A percentile compares a stretch with the other conserved stretches of the same genome.
phyloP scores from a whole-genome alignment of 2,329 filamentous ascomycete genomes.

The Penicillium sp. region DNA sequence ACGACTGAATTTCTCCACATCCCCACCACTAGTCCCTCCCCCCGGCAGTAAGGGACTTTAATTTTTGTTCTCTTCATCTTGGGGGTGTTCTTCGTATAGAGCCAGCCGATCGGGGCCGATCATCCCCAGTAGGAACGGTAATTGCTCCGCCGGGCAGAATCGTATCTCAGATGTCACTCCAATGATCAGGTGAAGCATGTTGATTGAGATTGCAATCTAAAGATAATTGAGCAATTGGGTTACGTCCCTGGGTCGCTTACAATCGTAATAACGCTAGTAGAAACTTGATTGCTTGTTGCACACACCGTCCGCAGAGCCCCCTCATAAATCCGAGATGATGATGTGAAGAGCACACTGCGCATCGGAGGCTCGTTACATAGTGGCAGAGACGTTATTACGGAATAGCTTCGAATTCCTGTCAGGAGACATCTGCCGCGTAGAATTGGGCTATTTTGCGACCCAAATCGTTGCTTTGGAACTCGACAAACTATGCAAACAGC shows the following conservation, averaged over 20 bases:
- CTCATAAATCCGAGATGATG: no score
- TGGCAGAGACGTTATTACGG: no score
- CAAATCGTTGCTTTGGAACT: no score
- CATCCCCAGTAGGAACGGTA: background rate
- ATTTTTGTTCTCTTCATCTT: background rate
- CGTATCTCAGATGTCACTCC: background rate
- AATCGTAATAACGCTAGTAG: background rate
- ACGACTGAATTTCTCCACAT: background rate
- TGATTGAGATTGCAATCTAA: background rate
- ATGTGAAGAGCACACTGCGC: no score
- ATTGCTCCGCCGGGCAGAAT: background rate
- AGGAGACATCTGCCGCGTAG: no score
- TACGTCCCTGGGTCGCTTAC: background rate
- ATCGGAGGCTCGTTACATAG: no score
- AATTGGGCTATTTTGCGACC: no score
- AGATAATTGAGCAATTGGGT: background rate
- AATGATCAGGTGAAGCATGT: background rate
- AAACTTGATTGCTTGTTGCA: background rate
- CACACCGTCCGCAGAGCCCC: background rate
- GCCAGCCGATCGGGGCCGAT: conserved; percentile 3
- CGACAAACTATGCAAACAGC: conserved; percentile 18
- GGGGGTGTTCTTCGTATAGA: background rate
- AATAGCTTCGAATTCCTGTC: no score
- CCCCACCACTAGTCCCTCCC: background rate
- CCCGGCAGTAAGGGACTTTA: background rate